These are phyloP conservation scores for Tuber borchii DNA, from an alignment of 495 filamentous ascomycete genomes.

Conservation along the genomic window DNA sequence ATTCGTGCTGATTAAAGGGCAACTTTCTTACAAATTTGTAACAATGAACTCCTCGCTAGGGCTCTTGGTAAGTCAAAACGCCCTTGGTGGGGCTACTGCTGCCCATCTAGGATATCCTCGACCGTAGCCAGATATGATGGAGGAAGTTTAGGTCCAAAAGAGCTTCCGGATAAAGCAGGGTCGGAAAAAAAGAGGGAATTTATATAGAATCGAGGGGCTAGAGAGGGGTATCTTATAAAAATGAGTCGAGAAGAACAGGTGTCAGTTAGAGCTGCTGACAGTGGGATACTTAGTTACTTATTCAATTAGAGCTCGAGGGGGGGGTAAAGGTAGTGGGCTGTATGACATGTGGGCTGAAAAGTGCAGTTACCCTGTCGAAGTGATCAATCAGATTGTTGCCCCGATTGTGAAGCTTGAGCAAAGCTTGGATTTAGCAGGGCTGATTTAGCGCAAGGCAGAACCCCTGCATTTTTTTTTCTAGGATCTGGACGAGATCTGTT, in stretches of 20 bases:
- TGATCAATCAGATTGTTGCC: background rate
- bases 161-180: background rate
- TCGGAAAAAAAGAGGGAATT: no score
- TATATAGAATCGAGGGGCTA: no score
- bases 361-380: background rate
- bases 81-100: background rate
- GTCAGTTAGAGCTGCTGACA: background rate
- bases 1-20: background rate
- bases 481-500: background rate
- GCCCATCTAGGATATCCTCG: background rate
- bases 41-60: constrained; percentile 37
- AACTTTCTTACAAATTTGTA: constrained; percentile 25
- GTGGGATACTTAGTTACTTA: background rate
- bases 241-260: background rate
- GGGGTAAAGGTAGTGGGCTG: no score
- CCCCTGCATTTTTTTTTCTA: background rate
- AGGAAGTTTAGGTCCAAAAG: background rate
- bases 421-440: background rate
- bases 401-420: background rate
- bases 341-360: background rate
- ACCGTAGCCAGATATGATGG: background rate
- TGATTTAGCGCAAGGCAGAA: background rate
- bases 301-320: background rate
- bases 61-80: constrained; percentile 30
- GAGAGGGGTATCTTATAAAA: background rate